These are phyloP conservation scores for Citrullus mucosospermus DNA, from an alignment of 306 rosid genomes.

Conservation along the genomic window DNA sequence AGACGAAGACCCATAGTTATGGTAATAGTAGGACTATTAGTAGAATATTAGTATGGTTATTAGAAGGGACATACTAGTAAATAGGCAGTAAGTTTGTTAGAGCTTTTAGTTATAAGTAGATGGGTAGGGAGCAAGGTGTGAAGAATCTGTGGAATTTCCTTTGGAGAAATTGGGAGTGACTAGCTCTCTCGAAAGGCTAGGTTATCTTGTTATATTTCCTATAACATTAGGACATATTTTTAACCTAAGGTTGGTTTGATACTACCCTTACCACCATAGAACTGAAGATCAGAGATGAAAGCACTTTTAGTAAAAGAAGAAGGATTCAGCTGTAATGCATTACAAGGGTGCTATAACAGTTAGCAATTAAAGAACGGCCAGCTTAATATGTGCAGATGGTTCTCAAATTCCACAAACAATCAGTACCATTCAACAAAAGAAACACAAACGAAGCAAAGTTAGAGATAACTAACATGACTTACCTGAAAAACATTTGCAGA, in stretches of 20 bases:
- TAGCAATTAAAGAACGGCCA: not conserved
- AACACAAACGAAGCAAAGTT: not conserved
- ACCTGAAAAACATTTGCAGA: conserved; percentile 60
- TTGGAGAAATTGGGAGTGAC: no score
- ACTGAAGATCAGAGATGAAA: not conserved
- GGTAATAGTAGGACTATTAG: not conserved
- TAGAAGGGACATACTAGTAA: no score
- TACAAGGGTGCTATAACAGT: not conserved
- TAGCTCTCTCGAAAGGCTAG: no score
- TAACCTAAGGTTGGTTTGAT: not conserved
- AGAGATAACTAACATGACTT: not conserved
- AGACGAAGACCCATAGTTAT: not conserved
- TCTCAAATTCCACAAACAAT: not conserved
- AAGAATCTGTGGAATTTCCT: no score
- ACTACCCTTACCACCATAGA: not conserved
- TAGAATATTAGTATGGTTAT: no score
- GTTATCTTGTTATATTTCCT: no score
- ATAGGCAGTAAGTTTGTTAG: no score
- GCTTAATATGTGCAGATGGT: not conserved
- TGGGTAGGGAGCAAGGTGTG: no score
- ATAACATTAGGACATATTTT: not conserved
- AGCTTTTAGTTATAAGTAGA: no score
- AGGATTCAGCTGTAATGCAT: not conserved
- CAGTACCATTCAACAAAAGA: not conserved
- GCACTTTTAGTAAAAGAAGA: not conserved